Evolutionary conservation across 495 filamentous ascomycete genomes (phyloP).

Genomic region (Podospora sp.): DNA sequence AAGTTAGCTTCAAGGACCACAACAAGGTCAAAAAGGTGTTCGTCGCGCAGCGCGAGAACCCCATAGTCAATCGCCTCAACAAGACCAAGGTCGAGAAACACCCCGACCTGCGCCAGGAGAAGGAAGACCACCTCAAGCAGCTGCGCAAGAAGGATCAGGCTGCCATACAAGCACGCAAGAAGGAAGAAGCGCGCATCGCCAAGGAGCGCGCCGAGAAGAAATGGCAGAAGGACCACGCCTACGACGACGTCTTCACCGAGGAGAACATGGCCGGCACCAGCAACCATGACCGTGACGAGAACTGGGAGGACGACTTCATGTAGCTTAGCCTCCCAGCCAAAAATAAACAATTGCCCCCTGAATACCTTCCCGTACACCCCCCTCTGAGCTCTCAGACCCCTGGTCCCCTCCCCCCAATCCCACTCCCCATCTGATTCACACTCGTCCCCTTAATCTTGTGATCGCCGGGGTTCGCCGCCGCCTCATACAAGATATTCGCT

Average conservation of each 20-base stretch:
- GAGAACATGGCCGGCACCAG: conserved; percentile 65
- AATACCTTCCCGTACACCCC: no score
- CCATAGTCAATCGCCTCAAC: conserved; percentile 92
- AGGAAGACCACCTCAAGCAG: conserved; percentile 70
- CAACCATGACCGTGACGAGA: conserved; percentile 65
- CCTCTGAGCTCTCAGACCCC: neutral
- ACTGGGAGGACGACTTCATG: conserved; percentile 77
- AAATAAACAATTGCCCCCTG: neutral
- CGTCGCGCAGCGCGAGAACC: conserved; percentile 75
- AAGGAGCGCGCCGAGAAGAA: conserved; percentile 85
- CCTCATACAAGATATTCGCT: conserved; percentile 85
- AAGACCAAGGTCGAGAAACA: conserved; percentile 90
- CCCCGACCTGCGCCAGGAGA: conserved; percentile 78
- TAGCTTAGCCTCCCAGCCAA: conserved; percentile 35
- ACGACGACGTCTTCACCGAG: conserved; percentile 79
- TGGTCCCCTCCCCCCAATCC: conserved; percentile 34
- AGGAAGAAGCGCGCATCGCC: conserved; percentile 75
- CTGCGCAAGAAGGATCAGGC: conserved; percentile 70
- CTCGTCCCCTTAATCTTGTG: conserved; percentile 60
- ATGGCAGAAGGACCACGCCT: conserved; percentile 92
- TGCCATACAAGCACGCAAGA: conserved; percentile 67
- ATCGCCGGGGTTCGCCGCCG: conserved; percentile 86
- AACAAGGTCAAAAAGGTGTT: conserved; percentile 82
- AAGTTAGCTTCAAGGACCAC: conserved; percentile 93
- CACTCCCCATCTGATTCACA: conserved; percentile 52